Conservation (phyloP, 2,329 filamentous ascomycete genomes). For the Ceratocystiopsis sp. region DNA sequence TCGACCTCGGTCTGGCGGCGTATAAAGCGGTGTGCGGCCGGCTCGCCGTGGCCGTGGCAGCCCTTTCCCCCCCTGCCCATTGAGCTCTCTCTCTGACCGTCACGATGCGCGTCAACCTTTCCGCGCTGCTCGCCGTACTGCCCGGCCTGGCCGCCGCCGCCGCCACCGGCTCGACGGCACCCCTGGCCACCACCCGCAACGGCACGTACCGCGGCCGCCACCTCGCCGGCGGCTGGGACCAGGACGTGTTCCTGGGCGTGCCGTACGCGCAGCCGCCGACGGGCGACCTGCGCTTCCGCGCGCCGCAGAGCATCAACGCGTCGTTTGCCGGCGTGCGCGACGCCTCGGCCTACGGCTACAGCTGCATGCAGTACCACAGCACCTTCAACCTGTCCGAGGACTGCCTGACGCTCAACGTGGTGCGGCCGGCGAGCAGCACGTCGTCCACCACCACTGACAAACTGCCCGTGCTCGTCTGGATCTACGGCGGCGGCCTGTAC, state of each 20-base stretch:
- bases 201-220: constrained; percentile 20
- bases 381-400: constrained; percentile 26
- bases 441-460: too few relatives aligned
- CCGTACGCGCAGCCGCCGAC: constrained; percentile 30
- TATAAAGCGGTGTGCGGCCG: too few relatives aligned
- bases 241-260: constrained; percentile 35
- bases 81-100: too few relatives aligned
- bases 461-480: constrained; percentile 39
- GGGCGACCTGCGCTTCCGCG: constrained; percentile 20
- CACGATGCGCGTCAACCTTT: too few relatives aligned
- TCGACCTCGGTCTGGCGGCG: too few relatives aligned
- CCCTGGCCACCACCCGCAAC: constrained; percentile 8
- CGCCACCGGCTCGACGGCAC: too few relatives aligned
- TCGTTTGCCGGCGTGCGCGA: constrained; percentile 22
- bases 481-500: constrained; percentile 24
- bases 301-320: constrained; percentile 16
- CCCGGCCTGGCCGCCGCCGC: too few relatives aligned
- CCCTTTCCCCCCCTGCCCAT: too few relatives aligned
- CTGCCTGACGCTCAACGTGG: constrained; percentile 44
- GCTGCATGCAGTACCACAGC: constrained; percentile 32
- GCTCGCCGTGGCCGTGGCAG: too few relatives aligned
- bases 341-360: constrained; percentile 26
- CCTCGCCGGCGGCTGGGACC: constrained; percentile 18
- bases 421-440: constrained; percentile 30
- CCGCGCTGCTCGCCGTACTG: background rate